Percentiles rank a stretch among this genome's conserved stretches.
These are phyloP conservation scores for Oryza australiensis DNA, from an alignment of 176 grass and related monocot genomes.

Conservation along the genomic window DNA sequence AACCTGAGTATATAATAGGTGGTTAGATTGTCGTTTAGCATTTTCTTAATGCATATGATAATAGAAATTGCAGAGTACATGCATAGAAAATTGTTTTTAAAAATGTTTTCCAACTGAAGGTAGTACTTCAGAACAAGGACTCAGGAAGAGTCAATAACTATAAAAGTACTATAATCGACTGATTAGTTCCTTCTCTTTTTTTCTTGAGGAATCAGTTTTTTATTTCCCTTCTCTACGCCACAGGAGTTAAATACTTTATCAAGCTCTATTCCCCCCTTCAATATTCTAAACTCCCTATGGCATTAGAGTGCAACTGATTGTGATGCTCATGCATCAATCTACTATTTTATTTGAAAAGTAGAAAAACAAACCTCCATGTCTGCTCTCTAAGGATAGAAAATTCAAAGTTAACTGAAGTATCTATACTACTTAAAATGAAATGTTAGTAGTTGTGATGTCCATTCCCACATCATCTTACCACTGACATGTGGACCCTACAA, in stretches of 20 bases:
- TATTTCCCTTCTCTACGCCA: conserved; percentile 1
- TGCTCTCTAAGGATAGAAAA: not conserved
- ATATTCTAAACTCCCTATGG: not conserved
- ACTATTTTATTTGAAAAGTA: not conserved
- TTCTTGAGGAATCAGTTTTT: not conserved
- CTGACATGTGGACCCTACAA: no score
- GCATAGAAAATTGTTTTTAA: not conserved
- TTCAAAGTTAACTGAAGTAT: not conserved
- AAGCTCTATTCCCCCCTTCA: not conserved
- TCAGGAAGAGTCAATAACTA: not conserved
- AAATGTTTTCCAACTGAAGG: not conserved
- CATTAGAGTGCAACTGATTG: not conserved
- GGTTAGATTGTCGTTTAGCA: not conserved
- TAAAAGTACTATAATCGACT: not conserved
- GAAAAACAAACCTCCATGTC: not conserved
- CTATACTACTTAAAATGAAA: no score
- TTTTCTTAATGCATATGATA: not conserved
- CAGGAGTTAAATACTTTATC: not conserved
- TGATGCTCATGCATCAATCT: not conserved
- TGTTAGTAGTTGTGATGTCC: no score
- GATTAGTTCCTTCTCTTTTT: not conserved
- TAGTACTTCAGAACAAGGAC: no score
- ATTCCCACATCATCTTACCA: no score
- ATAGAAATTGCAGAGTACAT: conserved; percentile 4
- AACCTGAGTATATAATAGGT: conserved; percentile 9